Evolutionary conservation across 2,329 filamentous ascomycete genomes (phyloP).

Genomic region (Penicillium hesseltinei): DNA sequence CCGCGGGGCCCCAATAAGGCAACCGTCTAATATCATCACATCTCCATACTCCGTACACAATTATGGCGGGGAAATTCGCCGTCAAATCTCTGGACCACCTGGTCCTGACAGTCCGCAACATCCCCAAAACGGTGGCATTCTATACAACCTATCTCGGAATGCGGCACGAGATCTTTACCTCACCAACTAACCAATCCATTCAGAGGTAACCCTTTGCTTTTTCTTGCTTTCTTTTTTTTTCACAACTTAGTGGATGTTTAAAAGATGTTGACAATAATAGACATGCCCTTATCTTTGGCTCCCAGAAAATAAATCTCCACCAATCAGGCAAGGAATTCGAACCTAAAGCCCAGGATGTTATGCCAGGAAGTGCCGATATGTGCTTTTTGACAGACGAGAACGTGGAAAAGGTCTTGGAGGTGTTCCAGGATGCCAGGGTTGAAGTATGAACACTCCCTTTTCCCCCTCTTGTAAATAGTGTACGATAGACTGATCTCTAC

Average conservation of each 20-base stretch:
- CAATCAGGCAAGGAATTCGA: conserved; percentile 58
- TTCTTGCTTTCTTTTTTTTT: not conserved
- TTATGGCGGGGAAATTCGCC: conserved; percentile 20
- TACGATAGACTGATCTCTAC: conserved; percentile 23
- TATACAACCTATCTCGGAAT: conserved; percentile 59
- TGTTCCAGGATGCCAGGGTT: conserved; percentile 44
- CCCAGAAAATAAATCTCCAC: conserved; percentile 63
- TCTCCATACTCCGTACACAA: not conserved
- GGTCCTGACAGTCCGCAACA: conserved; percentile 57
- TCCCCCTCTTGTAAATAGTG: not conserved
- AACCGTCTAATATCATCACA: not conserved
- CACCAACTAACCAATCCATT: conserved; percentile 35
- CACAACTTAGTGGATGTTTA: not conserved
- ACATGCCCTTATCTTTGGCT: conserved; percentile 57
- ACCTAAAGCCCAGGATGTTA: conserved; percentile 55
- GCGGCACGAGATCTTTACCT: conserved; percentile 53
- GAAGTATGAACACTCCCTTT: conserved; percentile 27
- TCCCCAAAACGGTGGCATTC: conserved; percentile 53
- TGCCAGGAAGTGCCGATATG: conserved; percentile 58
- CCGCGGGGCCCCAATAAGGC: not conserved
- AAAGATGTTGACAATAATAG: conserved; percentile 32
- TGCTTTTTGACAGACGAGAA: conserved; percentile 58
- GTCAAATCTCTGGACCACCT: conserved; percentile 58
- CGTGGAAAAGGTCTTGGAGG: conserved; percentile 48
- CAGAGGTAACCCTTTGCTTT: conserved; percentile 17